A percentile compares a stretch with the other conserved stretches of the same genome.
phyloP scores from a whole-genome alignment of 768 basidiomycete species.

The Auriscalpium vulgare region DNA sequence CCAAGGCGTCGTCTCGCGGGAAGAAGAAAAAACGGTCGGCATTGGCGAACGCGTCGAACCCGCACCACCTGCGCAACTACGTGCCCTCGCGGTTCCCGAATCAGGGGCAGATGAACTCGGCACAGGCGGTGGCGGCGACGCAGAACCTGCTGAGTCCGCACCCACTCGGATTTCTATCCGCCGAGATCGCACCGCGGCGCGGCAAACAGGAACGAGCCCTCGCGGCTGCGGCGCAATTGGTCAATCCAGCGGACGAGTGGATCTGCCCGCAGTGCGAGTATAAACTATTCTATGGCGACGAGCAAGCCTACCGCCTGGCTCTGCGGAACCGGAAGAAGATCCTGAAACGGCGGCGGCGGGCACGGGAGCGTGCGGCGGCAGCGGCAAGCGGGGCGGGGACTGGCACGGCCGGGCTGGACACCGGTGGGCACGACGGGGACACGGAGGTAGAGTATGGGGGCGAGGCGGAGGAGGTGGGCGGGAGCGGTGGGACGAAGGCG shows the following conservation, averaged over 20 bases:
- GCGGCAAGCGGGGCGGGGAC: constrained; percentile 39
- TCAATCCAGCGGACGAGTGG: constrained; percentile 77
- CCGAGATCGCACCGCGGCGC: constrained; percentile 51
- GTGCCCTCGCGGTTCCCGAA: constrained; percentile 73
- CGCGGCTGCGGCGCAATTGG: constrained; percentile 29
- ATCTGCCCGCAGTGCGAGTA: constrained; percentile 95
- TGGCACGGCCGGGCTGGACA: constrained; percentile 14
- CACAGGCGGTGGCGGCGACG: constrained; percentile 33
- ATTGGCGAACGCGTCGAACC: constrained; percentile 88
- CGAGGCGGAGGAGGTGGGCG: constrained; percentile 12
- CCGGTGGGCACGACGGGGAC: constrained; percentile 28
- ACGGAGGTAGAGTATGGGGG: constrained; percentile 23
- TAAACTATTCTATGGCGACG: constrained; percentile 84
- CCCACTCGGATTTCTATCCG: constrained; percentile 59
- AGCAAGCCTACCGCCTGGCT: constrained; percentile 52
- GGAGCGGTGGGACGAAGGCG: constrained; percentile 3
- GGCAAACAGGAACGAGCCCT: constrained; percentile 19
- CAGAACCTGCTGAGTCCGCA: constrained; percentile 50
- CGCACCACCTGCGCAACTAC: constrained; percentile 92
- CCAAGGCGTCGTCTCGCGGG: constrained; percentile 19
- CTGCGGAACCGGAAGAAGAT: constrained; percentile 74
- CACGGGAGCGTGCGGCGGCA: constrained; percentile 57
- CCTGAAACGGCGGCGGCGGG: constrained; percentile 57
- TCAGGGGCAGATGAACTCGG: constrained; percentile 27
- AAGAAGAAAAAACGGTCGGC: constrained; percentile 96